These are phyloP conservation scores for Xanthoconium separans DNA, from an alignment of 1,284 basidiomycete genomes.

Conservation along the genomic window DNA sequence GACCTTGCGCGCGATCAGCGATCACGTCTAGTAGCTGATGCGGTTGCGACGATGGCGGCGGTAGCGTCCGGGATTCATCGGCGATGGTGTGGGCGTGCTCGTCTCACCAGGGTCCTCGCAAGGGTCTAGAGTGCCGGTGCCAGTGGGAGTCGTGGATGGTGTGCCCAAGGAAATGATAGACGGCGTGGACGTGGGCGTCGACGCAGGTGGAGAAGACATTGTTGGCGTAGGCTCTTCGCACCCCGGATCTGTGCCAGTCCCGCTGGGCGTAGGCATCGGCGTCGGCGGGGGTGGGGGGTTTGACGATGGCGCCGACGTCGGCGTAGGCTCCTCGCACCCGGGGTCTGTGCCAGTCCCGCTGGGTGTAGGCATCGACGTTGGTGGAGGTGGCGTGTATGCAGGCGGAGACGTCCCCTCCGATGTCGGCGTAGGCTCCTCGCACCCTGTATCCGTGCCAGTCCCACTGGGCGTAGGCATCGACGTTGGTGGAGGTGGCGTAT, in stretches of 20 bases:
- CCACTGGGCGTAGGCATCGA: neutral
- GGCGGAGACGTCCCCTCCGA: neutral
- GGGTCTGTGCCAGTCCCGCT: neutral
- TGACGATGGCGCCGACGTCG: too few species aligned
- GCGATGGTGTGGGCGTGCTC: neutral
- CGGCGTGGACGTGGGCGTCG: neutral
- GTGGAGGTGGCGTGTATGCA: neutral
- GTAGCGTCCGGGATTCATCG: neutral
- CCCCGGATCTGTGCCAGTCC: neutral
- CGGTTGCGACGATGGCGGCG: slow-evolving; percentile 12
- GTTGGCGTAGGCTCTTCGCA: neutral
- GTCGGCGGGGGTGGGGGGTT: neutral
- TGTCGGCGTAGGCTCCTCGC: too few species aligned
- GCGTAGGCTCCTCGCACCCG: neutral
- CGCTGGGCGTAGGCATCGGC: neutral
- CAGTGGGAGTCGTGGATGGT: neutral
- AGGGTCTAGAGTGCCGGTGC: too few species aligned
- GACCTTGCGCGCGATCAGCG: too few species aligned
- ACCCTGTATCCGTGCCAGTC: too few species aligned
- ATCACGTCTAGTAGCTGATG: slow-evolving; percentile 5
- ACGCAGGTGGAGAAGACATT: neutral
- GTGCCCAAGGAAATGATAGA: too few species aligned
- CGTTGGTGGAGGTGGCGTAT: neutral
- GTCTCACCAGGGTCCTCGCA: neutral
- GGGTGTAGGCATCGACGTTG: neutral